Evolutionary conservation across 345 rosid species (phyloP).

Genomic region (Boechera divaricarpa): DNA sequence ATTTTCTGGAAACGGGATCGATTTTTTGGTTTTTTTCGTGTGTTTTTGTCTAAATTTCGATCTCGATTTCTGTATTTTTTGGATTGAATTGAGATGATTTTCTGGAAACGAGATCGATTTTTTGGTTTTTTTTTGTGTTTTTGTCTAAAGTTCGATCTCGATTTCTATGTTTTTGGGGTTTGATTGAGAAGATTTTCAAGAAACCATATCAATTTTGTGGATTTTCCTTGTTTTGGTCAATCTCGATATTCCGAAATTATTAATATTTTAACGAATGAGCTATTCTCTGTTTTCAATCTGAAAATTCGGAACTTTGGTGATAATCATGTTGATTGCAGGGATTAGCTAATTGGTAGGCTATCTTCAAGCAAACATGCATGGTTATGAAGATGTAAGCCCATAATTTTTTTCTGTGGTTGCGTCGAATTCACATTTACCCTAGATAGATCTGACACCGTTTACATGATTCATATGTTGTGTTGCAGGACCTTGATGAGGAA

Average conservation of each 20-base stretch:
- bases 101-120: background rate
- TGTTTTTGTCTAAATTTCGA: background rate
- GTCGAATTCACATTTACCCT: background rate
- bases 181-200: background rate
- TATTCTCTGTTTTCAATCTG: background rate
- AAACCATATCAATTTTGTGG: background rate
- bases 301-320: background rate
- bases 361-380: constrained; percentile 34
- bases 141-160: background rate
- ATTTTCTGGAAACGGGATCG: background rate
- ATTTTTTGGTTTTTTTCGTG: background rate
- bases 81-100: background rate
- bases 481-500: constrained; percentile 46
- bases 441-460: background rate
- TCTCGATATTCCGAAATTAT: background rate
- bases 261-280: background rate
- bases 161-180: background rate
- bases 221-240: background rate
- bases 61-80: background rate
- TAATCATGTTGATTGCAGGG: constrained; percentile 11
- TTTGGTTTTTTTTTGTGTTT: background rate
- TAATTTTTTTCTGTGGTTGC: background rate
- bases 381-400: constrained; percentile 45
- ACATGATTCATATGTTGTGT: constrained; percentile 6
- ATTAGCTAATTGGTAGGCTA: constrained; percentile 22